Base-by-base conservation (phyloP, 768 basidiomycete genomes). In the Pisolithus tinctorius region DNA sequence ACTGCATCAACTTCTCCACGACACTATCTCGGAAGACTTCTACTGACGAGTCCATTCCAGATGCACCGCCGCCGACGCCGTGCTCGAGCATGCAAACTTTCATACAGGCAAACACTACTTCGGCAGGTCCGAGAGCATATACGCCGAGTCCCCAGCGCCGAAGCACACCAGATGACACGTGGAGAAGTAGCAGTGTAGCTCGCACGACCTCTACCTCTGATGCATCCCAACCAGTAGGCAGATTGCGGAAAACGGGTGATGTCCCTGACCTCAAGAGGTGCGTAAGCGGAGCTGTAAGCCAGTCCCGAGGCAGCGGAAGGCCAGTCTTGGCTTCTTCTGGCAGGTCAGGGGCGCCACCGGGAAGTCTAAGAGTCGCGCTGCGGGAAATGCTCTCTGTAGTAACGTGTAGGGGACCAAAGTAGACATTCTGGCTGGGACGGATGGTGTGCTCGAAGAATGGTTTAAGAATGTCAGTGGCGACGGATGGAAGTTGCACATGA, bases 51-150 rank as follows among this genome's bases (percentile, higher is more conserved):
- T 68, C 71, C 10, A 38, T 6, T 46, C 55, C 30, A 55, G 63
- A 31, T 58, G 59, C 34, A 54, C 60, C 51, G 40, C 39, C 52
- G 56, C 67, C 63, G 3, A 60, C 65, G 1, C 81, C 90, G 62
- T 95, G 89, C 64, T 98, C 94, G 25, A 98, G 80, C 93, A 96
- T 94, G 69, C 92, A 93, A 14, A 96, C 81, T 57, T 89, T 90
- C 90, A 96, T 94, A 56, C 92, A 86, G 17, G 76, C 79, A 58
- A 93, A 86, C 4, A 87, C 72, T 7, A 83, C 63, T 7, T 71
- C 60, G 13, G 59, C 55, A 0, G 61, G 52, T 20, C 40, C 16
- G 5, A 56, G 47, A 26, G 47, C 56, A 30, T 79, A 76, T 23
- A 59, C 53, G 1, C 49, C 55, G 34, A 82, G 67, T 1, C 73